Evolutionary conservation across 768 basidiomycete genomes (phyloP), one percentile per base, ranked within the genome.

Genomic region (Mycena haematopus): DNA sequence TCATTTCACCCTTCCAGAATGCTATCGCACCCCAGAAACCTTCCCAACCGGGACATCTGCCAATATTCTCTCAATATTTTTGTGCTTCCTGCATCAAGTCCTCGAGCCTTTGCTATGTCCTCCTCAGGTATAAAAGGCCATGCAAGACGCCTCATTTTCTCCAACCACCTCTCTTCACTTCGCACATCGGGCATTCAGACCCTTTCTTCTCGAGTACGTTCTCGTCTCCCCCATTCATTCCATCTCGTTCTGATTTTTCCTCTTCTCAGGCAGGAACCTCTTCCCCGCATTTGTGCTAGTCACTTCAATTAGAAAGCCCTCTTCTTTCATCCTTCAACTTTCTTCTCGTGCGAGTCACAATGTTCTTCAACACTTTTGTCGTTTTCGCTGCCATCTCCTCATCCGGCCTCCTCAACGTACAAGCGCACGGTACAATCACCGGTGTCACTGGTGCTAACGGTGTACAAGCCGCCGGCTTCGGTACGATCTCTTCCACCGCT

Each of bases 391-490:
- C 62, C 40, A 24, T 61, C 42, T 62, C 57, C 31, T 62, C 56
- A 10, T 55, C 54, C 22, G 17, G 45, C 10, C 47, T 65, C 45
- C 22, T 65, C 21, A 56, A 56, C 52, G 66, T 44, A 14, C 54
- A 63, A 25, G 62, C 62, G 17, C 66, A 67, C 53, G 66, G 66
- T 21, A n/a, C 66, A 9, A 67, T 67, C 38, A 67, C 66, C 25
- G 51, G 31, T 2, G 62, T 67, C 14, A 60, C 58, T 13, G 66
- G 66, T 10, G 62, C 62, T 17, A 66, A 67, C 22, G 62, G 62
- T 22, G 62, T 67, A 6, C 29, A 60, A n/a, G 66, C 50, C n/a
- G 58, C 53, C 9, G 53, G 53, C 27, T 54, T 44, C 33, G 62
- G 50, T 42, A 46, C 24, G 21, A 11, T n/a, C 13, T 3, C 15